Base-by-base conservation (phyloP, 805 yeast genomes). In the Metschnikowia sp. region DNA sequence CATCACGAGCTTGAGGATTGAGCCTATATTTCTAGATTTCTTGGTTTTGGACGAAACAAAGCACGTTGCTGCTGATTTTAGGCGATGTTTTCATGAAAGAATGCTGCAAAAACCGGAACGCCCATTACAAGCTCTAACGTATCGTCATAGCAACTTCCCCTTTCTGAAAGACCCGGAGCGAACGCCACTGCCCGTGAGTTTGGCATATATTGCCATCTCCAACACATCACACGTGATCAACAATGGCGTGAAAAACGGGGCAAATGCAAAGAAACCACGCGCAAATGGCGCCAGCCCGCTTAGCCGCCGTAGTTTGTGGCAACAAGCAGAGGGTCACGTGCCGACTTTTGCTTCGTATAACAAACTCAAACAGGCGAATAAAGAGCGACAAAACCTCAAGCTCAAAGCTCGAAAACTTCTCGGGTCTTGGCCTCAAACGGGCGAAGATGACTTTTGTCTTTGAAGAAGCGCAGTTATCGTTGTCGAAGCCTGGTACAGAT, bases 211-310 rank as follows among this genome's bases (percentile, higher is more conserved):
- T 9, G 53, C 52, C 1, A 60, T 61, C 8, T 45, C 51, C 2
- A 53, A 58, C 6, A 46, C 52, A 10, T 43, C 58, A 0, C 76
- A 79, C 49, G 70, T 77, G 1, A 62, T 84, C 10, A 72, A 78
- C 36, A 77, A 78, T 53, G 89, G 88, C 0, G 78, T 83, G 4
- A 79, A 75, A 50, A 81, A 81, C 51, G 91, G 92, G 0, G 72
- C 74, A 18, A 82, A 79, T 53, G 74, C 65, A 34, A 67, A 64
- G 40, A 72, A 74, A 0, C 69, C 83, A 0, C 63, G 73, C 34
- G 59, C 57, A 13, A 69, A 74, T 12, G 81, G 82, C 6, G 73
- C 68, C 29, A 72, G 78, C 39, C 26, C 56, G 8, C 39, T 76
- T 4, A 72, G 78, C 47, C 68, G 70, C 32, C 53, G 49, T 19